A percentile compares a stretch with the other conserved stretches of the same genome.
Conservation (phyloP, 176 grass and related monocot species). For the Oryza meyeriana region DNA sequence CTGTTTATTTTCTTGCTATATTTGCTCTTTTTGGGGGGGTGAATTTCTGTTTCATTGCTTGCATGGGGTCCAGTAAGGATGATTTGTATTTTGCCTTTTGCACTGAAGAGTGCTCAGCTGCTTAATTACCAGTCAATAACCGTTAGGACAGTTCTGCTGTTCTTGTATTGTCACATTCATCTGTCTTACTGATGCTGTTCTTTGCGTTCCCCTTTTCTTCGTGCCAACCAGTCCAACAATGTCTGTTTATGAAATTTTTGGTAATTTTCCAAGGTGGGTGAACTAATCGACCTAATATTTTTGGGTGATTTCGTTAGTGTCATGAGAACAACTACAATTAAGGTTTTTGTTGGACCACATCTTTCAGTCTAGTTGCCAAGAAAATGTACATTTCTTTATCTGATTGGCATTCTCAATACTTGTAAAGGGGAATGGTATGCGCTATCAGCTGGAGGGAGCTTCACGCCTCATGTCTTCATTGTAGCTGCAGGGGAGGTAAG, state of each 20-base stretch:
- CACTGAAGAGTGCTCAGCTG: not conserved
- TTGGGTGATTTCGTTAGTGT: not conserved
- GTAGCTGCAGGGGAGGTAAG: conserved; percentile 81
- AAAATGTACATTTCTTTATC: conserved; percentile 1
- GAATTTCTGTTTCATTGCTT: not conserved
- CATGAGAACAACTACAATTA: not conserved
- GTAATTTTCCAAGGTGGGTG: not conserved
- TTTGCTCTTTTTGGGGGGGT: not conserved
- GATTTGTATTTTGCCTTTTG: conserved; percentile 8
- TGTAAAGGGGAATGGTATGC: conserved; percentile 91
- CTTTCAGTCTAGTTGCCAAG: not conserved
- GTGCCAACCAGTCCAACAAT: not conserved
- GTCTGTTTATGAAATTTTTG: not conserved
- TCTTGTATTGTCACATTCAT: not conserved
- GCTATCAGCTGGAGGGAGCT: conserved; percentile 86
- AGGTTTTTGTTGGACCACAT: not conserved
- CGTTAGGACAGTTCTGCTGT: not conserved
- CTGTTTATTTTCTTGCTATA: not conserved
- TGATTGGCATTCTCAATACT: not conserved
- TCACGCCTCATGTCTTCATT: conserved; percentile 88
- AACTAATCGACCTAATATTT: conserved; percentile 19
- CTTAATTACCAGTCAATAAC: conserved; percentile 3
- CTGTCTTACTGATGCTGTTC: not conserved
- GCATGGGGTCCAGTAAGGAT: conserved; percentile 28
- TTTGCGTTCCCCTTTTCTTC: not conserved